These are phyloP conservation scores for Neurospora sublineolata DNA, from an alignment of 495 filamentous ascomycete species.

Conservation along the genomic window DNA sequence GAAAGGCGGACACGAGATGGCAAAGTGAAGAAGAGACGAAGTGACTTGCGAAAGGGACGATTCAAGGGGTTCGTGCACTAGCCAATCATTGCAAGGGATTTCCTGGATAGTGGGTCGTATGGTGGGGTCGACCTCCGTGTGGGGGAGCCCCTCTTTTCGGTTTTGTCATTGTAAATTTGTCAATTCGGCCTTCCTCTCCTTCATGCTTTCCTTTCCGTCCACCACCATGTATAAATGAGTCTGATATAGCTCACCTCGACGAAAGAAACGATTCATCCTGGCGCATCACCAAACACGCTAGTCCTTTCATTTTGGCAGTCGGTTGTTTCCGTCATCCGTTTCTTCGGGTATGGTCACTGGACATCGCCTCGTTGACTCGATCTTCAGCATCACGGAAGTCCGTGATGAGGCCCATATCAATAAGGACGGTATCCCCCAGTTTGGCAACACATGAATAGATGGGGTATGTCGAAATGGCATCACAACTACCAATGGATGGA, in stretches of 20 bases:
- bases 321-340: not conserved
- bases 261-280: not conserved
- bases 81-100: not conserved
- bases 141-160: not conserved
- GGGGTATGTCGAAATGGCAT: not conserved
- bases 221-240: not conserved
- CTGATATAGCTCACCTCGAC: not conserved
- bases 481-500: too few relatives aligned
- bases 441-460: not conserved
- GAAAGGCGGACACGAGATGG: not conserved
- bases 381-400: not conserved
- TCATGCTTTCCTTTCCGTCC: not conserved
- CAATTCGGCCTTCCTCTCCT: too few relatives aligned
- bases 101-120: not conserved
- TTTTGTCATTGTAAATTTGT: not conserved
- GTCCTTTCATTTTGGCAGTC: not conserved
- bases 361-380: not conserved
- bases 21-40: not conserved
- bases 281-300: not conserved
- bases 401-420: not conserved
- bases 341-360: not conserved
- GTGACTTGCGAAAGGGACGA: not conserved
- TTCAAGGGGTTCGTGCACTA: not conserved
- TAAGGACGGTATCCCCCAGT: not conserved
- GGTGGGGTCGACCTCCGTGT: not conserved